Evolutionary conservation across 2,329 filamentous ascomycete species (phyloP), one percentile per base, ranked within the genome.

Genomic region (Paecilomyces dactylethromorphus): DNA sequence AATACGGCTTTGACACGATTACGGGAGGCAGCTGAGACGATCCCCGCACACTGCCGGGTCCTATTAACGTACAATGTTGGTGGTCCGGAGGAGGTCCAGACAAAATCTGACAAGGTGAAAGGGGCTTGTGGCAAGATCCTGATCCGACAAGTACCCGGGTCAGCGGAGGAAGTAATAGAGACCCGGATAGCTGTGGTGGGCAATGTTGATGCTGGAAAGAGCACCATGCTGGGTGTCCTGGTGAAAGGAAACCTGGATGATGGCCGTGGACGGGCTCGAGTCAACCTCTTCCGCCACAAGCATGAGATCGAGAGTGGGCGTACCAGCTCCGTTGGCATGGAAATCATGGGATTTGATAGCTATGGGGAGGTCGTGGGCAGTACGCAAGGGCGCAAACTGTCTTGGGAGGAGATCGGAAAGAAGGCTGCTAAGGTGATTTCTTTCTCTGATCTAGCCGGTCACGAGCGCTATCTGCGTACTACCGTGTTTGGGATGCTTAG

Each of bases 151-250:
- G 79, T 84, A 22, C 91, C 92, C 2, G 78, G 82, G 21, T 88
- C 82, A 12, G 84, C 91, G 4, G 92, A 97, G 71, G 87, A 95
- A 59, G 90, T 96, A 26, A 96, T 97, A 61, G 94, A 99, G 81
- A 96, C 93, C 10, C 81, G 94, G 65, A 95, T 99, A 76, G 94
- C 93, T 0, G 94, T 99, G 0, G 94, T 99, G 7, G 94, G 94
- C 54, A 99, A 99, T 78, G 91, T 99, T 57, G 94, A 99, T 73
- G 94, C 94, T 10, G 94, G 94, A 0, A 99, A 99, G 78, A 96
- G 91, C 71, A 97, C 94, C 29, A 89, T 97, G 84, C 80, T 99
- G 2, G 94, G 94, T 51, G 94, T 99, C 1, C 81, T 99, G 5
- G 94, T 97, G 6, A 97, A 97, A 76, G 94, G 94, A 4, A 90